phyloP scores from a whole-genome alignment of 2,329 filamentous ascomycete genomes.

The Ceratocystis ficicola region DNA sequence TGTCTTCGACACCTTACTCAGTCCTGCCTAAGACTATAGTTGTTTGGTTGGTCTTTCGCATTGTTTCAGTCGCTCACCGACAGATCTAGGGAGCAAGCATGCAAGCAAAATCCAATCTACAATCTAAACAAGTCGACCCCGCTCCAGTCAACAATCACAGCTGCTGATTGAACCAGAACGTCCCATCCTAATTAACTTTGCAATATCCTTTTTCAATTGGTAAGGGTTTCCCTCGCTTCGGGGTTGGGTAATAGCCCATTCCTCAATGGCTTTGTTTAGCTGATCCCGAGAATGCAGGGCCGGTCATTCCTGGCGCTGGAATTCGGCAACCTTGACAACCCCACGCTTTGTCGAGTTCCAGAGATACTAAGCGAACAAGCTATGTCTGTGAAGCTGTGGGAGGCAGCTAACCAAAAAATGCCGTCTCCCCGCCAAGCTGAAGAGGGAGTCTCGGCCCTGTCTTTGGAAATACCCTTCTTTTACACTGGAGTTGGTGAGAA shows the following conservation, averaged over 20 bases:
- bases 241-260: neutral
- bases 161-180: neutral
- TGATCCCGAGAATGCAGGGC: neutral
- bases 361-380: neutral
- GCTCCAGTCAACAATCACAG: neutral
- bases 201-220: neutral
- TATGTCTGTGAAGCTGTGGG: neutral
- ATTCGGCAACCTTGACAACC: slow-evolving; percentile 5
- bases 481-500: neutral
- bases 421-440: neutral
- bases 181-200: neutral
- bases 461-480: neutral
- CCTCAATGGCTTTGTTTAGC: neutral
- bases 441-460: neutral
- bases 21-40: neutral
- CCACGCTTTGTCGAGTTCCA: slow-evolving; percentile 13
- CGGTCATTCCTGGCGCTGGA: slow-evolving; percentile 9
- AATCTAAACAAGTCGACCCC: neutral
- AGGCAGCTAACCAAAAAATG: neutral
- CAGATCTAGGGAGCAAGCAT: neutral
- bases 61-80: neutral
- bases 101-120: neutral
- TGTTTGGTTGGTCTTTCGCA: neutral
- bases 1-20: neutral
- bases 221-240: neutral